Evolutionary conservation across 2,329 filamentous ascomycete genomes (phyloP), one percentile per base, ranked within the genome.

Genomic region (Saccharata proteae): DNA sequence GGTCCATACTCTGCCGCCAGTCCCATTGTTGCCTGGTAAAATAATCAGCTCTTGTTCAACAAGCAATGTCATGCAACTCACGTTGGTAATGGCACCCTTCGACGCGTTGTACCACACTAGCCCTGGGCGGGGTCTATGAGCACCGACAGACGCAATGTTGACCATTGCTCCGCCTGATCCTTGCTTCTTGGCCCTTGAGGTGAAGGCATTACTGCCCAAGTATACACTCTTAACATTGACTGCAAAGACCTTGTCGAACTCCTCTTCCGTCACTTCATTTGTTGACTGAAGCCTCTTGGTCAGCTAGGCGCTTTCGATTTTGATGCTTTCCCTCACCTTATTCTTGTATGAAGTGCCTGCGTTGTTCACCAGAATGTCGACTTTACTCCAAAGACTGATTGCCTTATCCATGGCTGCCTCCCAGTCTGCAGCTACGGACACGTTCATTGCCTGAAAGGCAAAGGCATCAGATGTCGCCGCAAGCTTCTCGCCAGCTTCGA

Each of bases 1-100:
- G 71, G 67, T 1, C 74, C 80, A 43, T 80, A 85, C 51, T 85
- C 80, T 2, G 78, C 74, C 1, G 79, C 80, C 40, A 86, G 64
- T 6, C 69, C 69, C 55, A 74, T 75, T 3, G 71, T 76, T 9
- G 70, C 72, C 44, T 49, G 23, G 2, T 21, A n/a, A 16, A 7
- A 6, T 5, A 28, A 19, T 24, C 2, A 4, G 9, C 2, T 16
- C 11, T 5, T 16, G 7, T 33, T n/a, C 11, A 10, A n/a, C 15
- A 14, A 10, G 18, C 11, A 20, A 11, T 17, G 38, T 29, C 8
- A 25, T 15, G 21, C 5, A n/a, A 41, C 54, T 12, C 22, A 70
- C 71, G 30, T 68, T 77, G 40, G 68, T 66, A 8, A 77, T 68
- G 1, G 76, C 76, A 0, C 69, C 74, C 49, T 81, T 81, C 23